Conservation (phyloP, 805 yeast genomes). For the Candida anglica region DNA sequence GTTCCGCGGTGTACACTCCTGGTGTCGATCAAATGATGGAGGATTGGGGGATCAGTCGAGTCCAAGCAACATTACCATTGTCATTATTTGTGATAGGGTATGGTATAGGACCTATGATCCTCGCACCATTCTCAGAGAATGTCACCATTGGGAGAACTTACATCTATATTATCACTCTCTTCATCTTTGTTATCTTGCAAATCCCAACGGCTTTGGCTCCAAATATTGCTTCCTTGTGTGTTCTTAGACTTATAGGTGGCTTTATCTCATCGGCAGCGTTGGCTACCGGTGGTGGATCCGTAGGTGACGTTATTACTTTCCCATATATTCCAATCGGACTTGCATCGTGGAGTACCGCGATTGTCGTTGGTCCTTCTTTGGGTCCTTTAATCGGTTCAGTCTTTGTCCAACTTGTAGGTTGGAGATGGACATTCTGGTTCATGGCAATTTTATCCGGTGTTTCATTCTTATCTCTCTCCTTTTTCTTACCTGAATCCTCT, state of each 20-base stretch:
- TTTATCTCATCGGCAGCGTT: constrained; percentile 45
- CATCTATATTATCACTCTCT: constrained; percentile 43
- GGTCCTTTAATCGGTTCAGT: constrained; percentile 59
- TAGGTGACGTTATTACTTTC: constrained; percentile 43
- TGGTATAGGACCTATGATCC: constrained; percentile 59
- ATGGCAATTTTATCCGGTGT: constrained; percentile 37
- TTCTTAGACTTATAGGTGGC: constrained; percentile 53
- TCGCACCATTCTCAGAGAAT: constrained; percentile 57
- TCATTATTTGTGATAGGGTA: too few relatives aligned
- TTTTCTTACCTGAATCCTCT: constrained; percentile 48
- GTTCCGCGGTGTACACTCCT: constrained; percentile 54
- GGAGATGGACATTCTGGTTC: constrained; percentile 57
- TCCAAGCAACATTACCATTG: constrained; percentile 48
- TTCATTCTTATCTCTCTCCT: constrained; percentile 28
- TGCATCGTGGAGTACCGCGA: constrained; percentile 51
- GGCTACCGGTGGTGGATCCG: constrained; percentile 54
- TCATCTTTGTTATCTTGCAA: constrained; percentile 48
- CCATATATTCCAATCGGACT: constrained; percentile 44
- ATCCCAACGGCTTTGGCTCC: constrained; percentile 51
- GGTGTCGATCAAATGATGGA: constrained; percentile 39
- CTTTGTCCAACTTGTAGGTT: constrained; percentile 38
- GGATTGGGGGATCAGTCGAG: constrained; percentile 43
- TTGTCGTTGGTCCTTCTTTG: constrained; percentile 50
- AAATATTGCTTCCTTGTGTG: constrained; percentile 48
- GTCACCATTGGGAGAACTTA: constrained; percentile 50